phyloP scores from a whole-genome alignment of 1,284 basidiomycete genomes.

The Tilletia walkeri region DNA sequence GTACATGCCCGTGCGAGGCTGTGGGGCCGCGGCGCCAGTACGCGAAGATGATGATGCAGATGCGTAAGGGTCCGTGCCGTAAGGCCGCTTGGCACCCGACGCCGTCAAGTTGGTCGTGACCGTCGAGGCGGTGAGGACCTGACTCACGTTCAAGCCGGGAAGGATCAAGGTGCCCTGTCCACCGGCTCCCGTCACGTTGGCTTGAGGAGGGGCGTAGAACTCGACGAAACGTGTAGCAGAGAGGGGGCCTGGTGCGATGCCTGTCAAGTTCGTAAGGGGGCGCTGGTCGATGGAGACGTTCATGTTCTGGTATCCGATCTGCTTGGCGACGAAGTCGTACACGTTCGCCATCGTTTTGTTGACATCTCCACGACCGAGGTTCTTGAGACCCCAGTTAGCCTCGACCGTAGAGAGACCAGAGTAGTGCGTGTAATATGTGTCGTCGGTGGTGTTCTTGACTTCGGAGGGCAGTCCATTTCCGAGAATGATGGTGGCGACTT shows the following conservation, averaged over 20 bases:
- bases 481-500: slow-evolving; percentile 40
- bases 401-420: slow-evolving; percentile 65
- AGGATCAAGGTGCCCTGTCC: neutral
- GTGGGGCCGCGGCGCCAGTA: neutral
- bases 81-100: neutral
- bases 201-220: slow-evolving; percentile 50
- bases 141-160: slow-evolving; percentile 3
- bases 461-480: slow-evolving; percentile 34
- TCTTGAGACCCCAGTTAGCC: slow-evolving; percentile 62
- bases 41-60: neutral
- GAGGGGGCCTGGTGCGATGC: slow-evolving; percentile 48
- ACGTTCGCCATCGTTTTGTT: slow-evolving; percentile 60
- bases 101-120: slow-evolving; percentile 9
- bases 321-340: slow-evolving; percentile 59
- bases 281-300: slow-evolving; percentile 28
- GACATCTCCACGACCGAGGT: slow-evolving; percentile 38
- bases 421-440: slow-evolving; percentile 63
- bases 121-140: neutral
- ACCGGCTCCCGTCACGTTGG: slow-evolving; percentile 17
- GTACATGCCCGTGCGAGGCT: neutral
- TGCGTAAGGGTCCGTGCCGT: slow-evolving; percentile 1
- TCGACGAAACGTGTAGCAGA: slow-evolving; percentile 43
- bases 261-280: slow-evolving; percentile 55
- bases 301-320: slow-evolving; percentile 52
- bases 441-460: slow-evolving; percentile 34